A percentile compares a stretch with the other conserved stretches of the same genome.
These are phyloP conservation scores for Curvularia sp. DNA, from an alignment of 2,329 filamentous ascomycete genomes.

Conservation along the genomic window DNA sequence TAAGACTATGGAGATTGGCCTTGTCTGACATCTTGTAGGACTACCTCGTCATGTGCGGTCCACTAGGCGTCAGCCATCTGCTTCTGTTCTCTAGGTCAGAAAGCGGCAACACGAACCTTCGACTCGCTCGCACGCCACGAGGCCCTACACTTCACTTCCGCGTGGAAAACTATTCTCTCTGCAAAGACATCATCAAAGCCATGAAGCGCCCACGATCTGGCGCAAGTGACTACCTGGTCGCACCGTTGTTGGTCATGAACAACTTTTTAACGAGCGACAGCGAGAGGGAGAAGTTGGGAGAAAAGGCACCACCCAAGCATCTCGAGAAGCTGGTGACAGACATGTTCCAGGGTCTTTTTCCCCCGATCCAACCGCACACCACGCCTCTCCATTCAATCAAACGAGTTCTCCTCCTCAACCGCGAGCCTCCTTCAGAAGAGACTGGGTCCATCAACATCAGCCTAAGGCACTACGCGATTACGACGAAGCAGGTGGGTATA, in stretches of 20 bases:
- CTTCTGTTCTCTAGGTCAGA: constrained; percentile 91
- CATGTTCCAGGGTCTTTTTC: constrained; percentile 95
- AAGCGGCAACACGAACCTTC: constrained; percentile 89
- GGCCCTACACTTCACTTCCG: constrained; percentile 94
- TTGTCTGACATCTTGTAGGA: constrained; percentile 82
- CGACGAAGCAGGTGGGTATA: constrained; percentile 82
- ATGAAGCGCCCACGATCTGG: constrained; percentile 83
- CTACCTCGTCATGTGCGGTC: constrained; percentile 94
- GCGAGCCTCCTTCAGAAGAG: constrained; percentile 63
- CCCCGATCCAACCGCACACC: constrained; percentile 89
- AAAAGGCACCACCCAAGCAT: constrained; percentile 82
- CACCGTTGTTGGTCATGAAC: constrained; percentile 97
- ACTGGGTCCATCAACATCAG: constrained; percentile 76
- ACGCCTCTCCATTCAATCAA: constrained; percentile 92
- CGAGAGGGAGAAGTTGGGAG: constrained; percentile 40
- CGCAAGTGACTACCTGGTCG: constrained; percentile 78
- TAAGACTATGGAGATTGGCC: constrained; percentile 64
- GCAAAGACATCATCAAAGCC: constrained; percentile 85
- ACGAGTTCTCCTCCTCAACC: constrained; percentile 87
- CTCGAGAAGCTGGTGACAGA: constrained; percentile 92
- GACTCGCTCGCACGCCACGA: constrained; percentile 83
- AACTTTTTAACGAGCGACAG: constrained; percentile 77
- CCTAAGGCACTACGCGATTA: constrained; percentile 93
- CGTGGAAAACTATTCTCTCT: constrained; percentile 92
- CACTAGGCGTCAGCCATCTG: constrained; percentile 89